Evolutionary conservation across 257 asterid species (phyloP).

Genomic region (Echium plantagineum): DNA sequence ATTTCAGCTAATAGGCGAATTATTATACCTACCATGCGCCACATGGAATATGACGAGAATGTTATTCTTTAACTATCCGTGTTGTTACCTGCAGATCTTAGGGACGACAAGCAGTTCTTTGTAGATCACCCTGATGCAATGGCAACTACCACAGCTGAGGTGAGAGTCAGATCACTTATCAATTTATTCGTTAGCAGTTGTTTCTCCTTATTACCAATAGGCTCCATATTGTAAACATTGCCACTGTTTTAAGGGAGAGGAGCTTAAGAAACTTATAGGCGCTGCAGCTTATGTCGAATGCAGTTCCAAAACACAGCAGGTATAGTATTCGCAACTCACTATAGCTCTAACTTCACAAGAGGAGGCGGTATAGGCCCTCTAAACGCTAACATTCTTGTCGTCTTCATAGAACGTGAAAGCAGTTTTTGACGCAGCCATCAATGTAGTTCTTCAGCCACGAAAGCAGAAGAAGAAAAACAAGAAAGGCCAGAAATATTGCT

Average conservation of each 20-base stretch:
- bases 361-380: not conserved
- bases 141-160: conserved; percentile 36
- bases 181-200: not conserved
- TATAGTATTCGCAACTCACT: not conserved
- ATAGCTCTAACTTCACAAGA: not conserved
- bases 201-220: not conserved
- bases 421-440: conserved; percentile 8
- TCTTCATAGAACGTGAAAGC: conserved; percentile 2
- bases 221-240: not conserved
- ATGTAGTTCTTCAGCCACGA: conserved; percentile 6
- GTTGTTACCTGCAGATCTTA: conserved; percentile 21
- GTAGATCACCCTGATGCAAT: conserved; percentile 35
- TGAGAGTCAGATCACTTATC: conserved; percentile 3
- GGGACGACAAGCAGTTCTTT: conserved; percentile 33
- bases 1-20: too few relatives aligned
- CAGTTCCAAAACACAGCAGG: conserved; percentile 4
- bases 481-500: conserved; percentile 4
- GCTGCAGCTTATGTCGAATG: not conserved
- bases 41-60: not conserved
- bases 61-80: not conserved
- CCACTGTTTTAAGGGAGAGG: conserved; percentile 3
- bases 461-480: conserved; percentile 8
- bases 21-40: too few relatives aligned
- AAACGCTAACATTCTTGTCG: not conserved
- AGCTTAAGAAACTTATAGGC: not conserved